Percentiles rank a stretch among this genome's conserved stretches.
phyloP scores from a whole-genome alignment of 345 rosid species.

The Syzygium oleosum region DNA sequence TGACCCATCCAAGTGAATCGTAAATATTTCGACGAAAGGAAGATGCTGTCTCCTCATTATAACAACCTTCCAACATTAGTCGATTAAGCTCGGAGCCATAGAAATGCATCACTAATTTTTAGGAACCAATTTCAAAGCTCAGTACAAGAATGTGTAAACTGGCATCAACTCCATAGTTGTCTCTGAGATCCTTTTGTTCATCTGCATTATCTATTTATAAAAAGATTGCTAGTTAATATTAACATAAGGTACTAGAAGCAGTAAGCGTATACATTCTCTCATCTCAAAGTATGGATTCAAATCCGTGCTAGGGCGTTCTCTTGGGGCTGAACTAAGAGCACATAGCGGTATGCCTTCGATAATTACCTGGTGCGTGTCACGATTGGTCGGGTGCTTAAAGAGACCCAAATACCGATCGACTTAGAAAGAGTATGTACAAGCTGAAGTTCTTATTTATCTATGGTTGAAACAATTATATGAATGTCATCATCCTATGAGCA shows the following conservation, averaged over 20 bases:
- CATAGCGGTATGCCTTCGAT: neutral
- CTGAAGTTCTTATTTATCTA: neutral
- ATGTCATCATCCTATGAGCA: neutral
- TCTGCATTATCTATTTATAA: neutral
- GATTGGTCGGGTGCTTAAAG: neutral
- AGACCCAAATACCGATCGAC: neutral
- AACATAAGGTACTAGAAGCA: neutral
- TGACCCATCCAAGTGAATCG: neutral
- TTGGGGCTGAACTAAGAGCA: neutral
- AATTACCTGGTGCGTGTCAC: neutral
- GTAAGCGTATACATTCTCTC: neutral
- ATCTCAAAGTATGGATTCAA: neutral
- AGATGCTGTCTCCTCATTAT: neutral
- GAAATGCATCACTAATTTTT: neutral
- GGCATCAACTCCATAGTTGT: neutral
- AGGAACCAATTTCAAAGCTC: neutral
- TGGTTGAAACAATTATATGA: neutral
- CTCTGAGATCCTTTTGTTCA: neutral
- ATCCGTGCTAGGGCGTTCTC: neutral
- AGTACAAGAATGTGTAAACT: neutral
- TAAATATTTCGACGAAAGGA: neutral
- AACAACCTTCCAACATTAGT: neutral
- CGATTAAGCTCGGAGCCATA: neutral
- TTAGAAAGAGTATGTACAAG: neutral
- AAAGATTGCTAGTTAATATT: neutral